Conservation (phyloP, 352 stramenopile species). For the Phytophthora niederhauseri region DNA sequence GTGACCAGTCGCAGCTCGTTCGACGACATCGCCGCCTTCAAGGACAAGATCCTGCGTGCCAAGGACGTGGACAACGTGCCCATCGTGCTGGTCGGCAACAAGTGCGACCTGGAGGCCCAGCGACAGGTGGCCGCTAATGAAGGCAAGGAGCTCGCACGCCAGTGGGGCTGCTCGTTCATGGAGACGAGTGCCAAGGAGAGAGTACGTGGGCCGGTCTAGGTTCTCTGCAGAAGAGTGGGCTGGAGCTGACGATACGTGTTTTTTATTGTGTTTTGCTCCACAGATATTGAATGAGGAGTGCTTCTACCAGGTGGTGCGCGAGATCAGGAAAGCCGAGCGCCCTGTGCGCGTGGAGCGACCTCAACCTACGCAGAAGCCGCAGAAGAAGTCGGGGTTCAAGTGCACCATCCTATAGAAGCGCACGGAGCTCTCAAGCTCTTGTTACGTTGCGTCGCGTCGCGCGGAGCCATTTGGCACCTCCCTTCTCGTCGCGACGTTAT, state of each 20-base stretch:
- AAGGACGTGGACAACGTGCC: conserved; percentile 90
- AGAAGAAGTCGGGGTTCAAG: conserved; percentile 70
- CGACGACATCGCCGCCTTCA: conserved; percentile 89
- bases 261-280: conserved; percentile 3
- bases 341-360: conserved; percentile 52
- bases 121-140: conserved; percentile 72
- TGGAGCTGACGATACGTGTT: conserved; percentile 5
- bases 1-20: conserved; percentile 91
- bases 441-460: conserved; percentile 28
- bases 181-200: conserved; percentile 90
- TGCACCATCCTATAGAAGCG: conserved; percentile 58
- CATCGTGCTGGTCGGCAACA: conserved; percentile 91
- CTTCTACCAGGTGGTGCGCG: conserved; percentile 90
- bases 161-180: conserved; percentile 89
- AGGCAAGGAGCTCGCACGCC: conserved; percentile 66
- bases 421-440: conserved; percentile 21
- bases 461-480: conserved; percentile 12
- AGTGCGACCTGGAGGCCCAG: conserved; percentile 83
- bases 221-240: neutral
- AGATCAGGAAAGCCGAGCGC: conserved; percentile 84
- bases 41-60: conserved; percentile 91
- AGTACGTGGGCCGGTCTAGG: conserved; percentile 42
- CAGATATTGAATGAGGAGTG: conserved; percentile 92
- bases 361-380: conserved; percentile 58
- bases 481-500: conserved; percentile 32